Percentiles rank a stretch among this genome's conserved stretches.
These are phyloP conservation scores for Sordariomycetes sp. DNA, from an alignment of 2,329 filamentous ascomycete species.

Conservation along the genomic window DNA sequence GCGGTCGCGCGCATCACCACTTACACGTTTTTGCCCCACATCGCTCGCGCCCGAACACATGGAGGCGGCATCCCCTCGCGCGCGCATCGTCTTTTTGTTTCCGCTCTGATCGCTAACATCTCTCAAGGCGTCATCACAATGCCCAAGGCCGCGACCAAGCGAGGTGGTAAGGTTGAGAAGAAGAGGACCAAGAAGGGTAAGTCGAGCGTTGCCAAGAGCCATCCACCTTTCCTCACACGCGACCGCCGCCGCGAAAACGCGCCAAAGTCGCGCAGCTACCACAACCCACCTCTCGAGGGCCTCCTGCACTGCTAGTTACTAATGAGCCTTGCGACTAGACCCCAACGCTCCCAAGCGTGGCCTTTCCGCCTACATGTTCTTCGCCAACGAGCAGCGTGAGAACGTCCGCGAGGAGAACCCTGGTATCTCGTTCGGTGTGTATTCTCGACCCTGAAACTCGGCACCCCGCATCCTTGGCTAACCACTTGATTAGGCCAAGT, in stretches of 20 bases:
- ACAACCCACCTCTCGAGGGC: not conserved
- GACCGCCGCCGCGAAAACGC: not conserved
- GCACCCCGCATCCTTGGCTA: conserved; percentile 13
- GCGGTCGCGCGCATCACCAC: not conserved
- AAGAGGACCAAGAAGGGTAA: conserved; percentile 49
- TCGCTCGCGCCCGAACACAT: not conserved
- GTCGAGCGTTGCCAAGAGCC: conserved; percentile 13
- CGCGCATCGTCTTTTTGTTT: not conserved
- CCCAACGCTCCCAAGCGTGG: conserved; percentile 98
- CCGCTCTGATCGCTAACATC: not conserved
- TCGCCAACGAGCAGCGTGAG: conserved; percentile 98
- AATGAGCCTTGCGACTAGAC: conserved; percentile 41
- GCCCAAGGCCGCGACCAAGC: conserved; percentile 49
- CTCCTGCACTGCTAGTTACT: not conserved
- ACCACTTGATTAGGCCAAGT: conserved; percentile 59
- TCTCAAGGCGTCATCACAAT: conserved; percentile 26
- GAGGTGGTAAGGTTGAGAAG: conserved; percentile 42
- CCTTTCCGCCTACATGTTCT: conserved; percentile 99
- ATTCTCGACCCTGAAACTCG: not conserved
- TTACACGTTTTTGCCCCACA: not conserved
- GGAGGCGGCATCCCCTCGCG: not conserved
- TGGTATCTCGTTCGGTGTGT: conserved; percentile 81
- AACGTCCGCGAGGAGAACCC: conserved; percentile 98
- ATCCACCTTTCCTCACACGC: not conserved
- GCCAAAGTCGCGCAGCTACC: not conserved